A percentile compares a stretch with the other conserved stretches of the same genome.
Evolutionary conservation across 1,139 yeast species (phyloP).

Genomic region (Hanseniaspora uvarum): DNA sequence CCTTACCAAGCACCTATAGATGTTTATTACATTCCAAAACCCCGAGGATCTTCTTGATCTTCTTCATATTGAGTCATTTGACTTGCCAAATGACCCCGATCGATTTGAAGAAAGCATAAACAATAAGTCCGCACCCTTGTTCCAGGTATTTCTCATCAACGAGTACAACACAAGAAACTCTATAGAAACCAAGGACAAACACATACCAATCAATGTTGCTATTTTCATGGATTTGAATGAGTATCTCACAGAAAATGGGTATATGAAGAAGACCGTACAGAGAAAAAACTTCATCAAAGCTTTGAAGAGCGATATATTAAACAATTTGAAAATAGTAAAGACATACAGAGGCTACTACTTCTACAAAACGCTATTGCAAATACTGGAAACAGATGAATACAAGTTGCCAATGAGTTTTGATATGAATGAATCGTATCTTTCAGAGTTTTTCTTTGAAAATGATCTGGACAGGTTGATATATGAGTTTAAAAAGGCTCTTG

Average conservation of each 20-base stretch:
- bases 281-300: neutral
- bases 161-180: neutral
- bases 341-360: constrained; percentile 11
- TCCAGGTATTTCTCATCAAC: constrained; percentile 3
- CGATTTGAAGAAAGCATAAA: neutral
- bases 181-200: neutral
- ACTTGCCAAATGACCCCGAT: neutral
- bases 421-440: neutral
- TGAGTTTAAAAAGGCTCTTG: neutral
- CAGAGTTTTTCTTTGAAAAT: constrained; percentile 7
- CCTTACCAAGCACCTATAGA: neutral
- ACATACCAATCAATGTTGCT: neutral
- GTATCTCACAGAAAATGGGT: neutral
- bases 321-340: neutral
- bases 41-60: constrained; percentile 9
- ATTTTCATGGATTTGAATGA: constrained; percentile 4
- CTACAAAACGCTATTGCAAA: constrained; percentile 12
- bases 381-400: neutral
- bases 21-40: constrained; percentile 6
- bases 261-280: neutral
- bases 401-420: neutral
- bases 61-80: neutral
- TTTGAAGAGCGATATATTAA: neutral
- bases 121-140: neutral
- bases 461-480: constrained; percentile 1